Percentiles rank a stretch among this genome's conserved stretches.
Evolutionary conservation across 441 rosid genomes (phyloP).

Genomic region (Erysimum cheiri): DNA sequence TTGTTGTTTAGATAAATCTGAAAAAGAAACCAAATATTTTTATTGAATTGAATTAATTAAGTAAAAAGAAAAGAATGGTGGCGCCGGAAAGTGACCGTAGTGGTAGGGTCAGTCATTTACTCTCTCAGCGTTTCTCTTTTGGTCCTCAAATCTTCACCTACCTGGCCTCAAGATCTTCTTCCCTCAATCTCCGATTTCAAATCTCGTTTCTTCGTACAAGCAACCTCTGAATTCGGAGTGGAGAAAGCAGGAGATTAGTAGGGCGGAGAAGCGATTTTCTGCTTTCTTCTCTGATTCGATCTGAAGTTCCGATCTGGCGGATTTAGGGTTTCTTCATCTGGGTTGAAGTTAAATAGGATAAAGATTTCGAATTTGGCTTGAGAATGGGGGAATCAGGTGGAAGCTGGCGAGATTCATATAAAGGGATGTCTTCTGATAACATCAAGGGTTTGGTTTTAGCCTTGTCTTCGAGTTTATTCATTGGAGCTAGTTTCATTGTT

Average conservation of each 20-base stretch:
- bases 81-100: conserved; percentile 43
- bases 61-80: conserved; percentile 27
- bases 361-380: conserved; percentile 6
- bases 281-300: conserved; percentile 15
- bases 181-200: neutral
- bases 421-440: conserved; percentile 61
- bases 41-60: neutral
- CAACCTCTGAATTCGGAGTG: neutral
- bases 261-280: neutral
- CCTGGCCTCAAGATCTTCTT: neutral
- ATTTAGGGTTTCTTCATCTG: conserved; percentile 28
- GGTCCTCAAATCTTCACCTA: neutral
- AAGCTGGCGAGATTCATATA: conserved; percentile 54
- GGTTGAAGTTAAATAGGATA: neutral
- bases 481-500: conserved; percentile 68
- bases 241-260: neutral
- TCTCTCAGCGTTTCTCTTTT: conserved; percentile 28
- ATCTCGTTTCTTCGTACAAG: neutral
- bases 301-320: conserved; percentile 32
- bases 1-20: no score
- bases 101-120: conserved; percentile 38
- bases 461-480: conserved; percentile 59
- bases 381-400: conserved; percentile 44
- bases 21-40: no score
- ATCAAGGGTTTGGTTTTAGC: conserved; percentile 65